Base-by-base conservation (phyloP, 192 early-diverging fungal genomes). In the Coemansia brasiliensis region DNA sequence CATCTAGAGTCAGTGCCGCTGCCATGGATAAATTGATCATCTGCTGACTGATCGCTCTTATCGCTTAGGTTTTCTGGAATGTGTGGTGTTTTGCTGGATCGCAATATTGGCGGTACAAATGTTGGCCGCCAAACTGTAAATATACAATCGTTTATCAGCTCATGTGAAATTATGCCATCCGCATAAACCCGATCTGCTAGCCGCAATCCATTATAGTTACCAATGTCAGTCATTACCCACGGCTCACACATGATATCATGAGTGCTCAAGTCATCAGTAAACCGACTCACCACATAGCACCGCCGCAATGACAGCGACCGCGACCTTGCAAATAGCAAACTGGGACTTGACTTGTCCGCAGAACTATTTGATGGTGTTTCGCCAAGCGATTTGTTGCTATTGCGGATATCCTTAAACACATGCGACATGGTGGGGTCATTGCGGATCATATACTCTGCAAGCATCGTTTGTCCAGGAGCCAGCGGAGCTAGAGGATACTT, bases 171-270 rank as follows among this genome's bases (percentile, higher is more conserved):
- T 7, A 64, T 46, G 12, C 76, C 76, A n/a, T 79, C 76, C 4
- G 65, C 76, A 26, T 73, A 79, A 5, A 79, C 39, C 3, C 76
- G 69, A 25, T 78, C 74, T 6, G 74, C 74, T 39, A 78, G 61
- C 5, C 74, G 69, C 52, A 78, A 53, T 0, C 74, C 74, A 20
- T 52, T 67, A 57, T 78, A 72, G 55, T 78, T 78, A 39, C 74
- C 69, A 56, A 78, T 78, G 26, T 78, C 74, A 10, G 74, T 78
- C 65, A 71, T 71, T 2, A 78, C 74, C 74, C 74, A 78, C 13
- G 74, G 74, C 65, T 78, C 74, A 57, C 69, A 72, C 69, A 72
- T 68, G 39, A 78, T 78, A 41, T 78, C 74, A 6, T 54, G 26
- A 3, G 60, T 56, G 11, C 51, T 67, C 26, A 78, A 50, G 21